Evolutionary conservation across 108 stramenopile genomes (phyloP).

Genomic region (Parietichytrium sp.): DNA sequence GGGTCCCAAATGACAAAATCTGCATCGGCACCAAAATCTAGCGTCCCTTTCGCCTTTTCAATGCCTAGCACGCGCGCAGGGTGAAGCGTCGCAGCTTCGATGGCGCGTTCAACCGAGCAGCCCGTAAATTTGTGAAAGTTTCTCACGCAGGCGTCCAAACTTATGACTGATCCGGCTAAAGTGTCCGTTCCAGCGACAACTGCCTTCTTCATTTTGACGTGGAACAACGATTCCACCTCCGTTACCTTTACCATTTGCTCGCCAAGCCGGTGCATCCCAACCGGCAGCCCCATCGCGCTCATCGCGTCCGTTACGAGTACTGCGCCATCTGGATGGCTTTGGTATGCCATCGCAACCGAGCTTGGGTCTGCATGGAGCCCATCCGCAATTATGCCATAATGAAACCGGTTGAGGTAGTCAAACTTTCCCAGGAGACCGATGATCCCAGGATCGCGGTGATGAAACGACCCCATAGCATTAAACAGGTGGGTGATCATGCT

Average conservation of each 20-base stretch:
- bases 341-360: slow-evolving; percentile 58
- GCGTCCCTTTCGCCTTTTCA: neutral
- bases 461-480: slow-evolving; percentile 68
- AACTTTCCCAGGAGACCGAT: slow-evolving; percentile 54
- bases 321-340: slow-evolving; percentile 50
- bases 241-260: slow-evolving; percentile 45
- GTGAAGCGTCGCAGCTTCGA: slow-evolving; percentile 56
- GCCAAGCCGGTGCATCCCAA: slow-evolving; percentile 52
- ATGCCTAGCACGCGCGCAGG: slow-evolving; percentile 58
- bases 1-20: slow-evolving; percentile 27
- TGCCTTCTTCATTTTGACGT: slow-evolving; percentile 39
- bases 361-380: slow-evolving; percentile 60
- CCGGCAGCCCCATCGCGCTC: slow-evolving; percentile 63
- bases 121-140: slow-evolving; percentile 56
- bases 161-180: slow-evolving; percentile 61
- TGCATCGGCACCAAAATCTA: neutral
- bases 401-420: neutral
- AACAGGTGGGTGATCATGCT: slow-evolving; percentile 63
- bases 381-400: slow-evolving; percentile 43
- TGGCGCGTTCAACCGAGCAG: slow-evolving; percentile 53
- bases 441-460: slow-evolving; percentile 66
- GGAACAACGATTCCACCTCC: neutral
- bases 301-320: slow-evolving; percentile 69
- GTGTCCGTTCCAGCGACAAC: slow-evolving; percentile 56
- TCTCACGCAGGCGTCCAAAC: slow-evolving; percentile 60